A percentile compares a stretch with the other conserved stretches of the same genome.
Evolutionary conservation across 164 flowering plant species (phyloP).

Genomic region (Macadamia tetraphylla): DNA sequence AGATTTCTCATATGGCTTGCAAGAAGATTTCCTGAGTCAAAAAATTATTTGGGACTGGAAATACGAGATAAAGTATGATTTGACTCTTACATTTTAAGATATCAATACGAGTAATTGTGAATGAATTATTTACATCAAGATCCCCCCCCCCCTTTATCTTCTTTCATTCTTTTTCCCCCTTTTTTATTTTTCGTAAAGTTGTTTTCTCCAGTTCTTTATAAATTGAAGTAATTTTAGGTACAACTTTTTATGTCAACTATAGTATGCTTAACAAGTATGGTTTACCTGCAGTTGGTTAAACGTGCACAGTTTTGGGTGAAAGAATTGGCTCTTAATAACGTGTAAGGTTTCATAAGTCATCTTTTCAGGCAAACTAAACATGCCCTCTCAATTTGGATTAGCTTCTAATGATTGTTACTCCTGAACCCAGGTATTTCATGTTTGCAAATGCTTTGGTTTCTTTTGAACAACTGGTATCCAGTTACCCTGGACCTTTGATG

Average conservation of each 20-base stretch:
- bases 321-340: constrained; percentile 59
- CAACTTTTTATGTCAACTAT: neutral
- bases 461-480: constrained; percentile 58
- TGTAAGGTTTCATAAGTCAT: constrained; percentile 40
- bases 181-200: neutral
- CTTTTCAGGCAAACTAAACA: neutral
- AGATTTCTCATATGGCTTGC: constrained; percentile 97
- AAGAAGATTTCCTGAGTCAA: constrained; percentile 40
- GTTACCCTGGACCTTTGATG: constrained; percentile 80
- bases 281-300: constrained; percentile 54
- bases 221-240: neutral
- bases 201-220: neutral
- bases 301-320: constrained; percentile 80
- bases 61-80: constrained; percentile 72
- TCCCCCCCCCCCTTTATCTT: no score
- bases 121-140: constrained; percentile 3
- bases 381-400: neutral
- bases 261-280: neutral
- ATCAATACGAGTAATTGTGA: neutral
- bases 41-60: constrained; percentile 88
- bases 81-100: constrained; percentile 17
- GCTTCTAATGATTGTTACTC: neutral
- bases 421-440: constrained; percentile 66
- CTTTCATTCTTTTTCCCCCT: no score
- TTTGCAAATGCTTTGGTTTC: constrained; percentile 82